Evolutionary conservation across 164 flowering plant genomes (phyloP), one percentile per base, ranked within the genome.

Genomic region (Tinospora cordifolia): DNA sequence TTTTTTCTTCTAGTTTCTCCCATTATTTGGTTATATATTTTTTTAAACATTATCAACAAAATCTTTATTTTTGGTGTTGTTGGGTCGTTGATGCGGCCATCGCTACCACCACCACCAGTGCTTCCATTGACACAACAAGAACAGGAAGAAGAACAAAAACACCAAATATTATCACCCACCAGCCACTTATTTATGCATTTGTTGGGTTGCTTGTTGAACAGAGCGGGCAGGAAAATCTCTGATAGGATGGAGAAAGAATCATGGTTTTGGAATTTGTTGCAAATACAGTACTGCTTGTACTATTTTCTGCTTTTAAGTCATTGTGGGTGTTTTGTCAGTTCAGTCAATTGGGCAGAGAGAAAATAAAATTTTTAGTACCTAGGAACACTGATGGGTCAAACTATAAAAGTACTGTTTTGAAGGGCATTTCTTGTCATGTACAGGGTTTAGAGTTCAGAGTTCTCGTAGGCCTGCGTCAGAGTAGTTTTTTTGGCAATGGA

Each of bases 371-470:
- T n/a, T n/a, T 64, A 12, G 66, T 64, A 64, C 39, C 40, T 34
- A 36, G 41, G 39, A 64, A n/a, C 17, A 19, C 66, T 64, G 66
- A 64, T 64, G 66, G 66, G 66, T 64, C 66, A 34, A 54, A 54
- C 60, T 54, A 54, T 54, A 21, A 54, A 54, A 54, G 24, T 54
- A 54, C 60, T 54, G 60, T 54, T 54, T 30, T 44, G 13, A 54
- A 54, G 60, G 60, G 60, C 60, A n/a, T 54, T 54, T 54, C 60
- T 54, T 54, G 24, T 54, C 60, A 54, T 54, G 60, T 21, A 26
- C 36, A 64, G 66, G 36, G 41, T 64, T 64, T 17, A 64, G 66
- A 36, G 21, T 54, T 22, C 21, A 54, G 66, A 64, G 66, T 64
- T 30, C 24, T 64, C 66, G 36, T 64, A 39, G 66, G 46, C 36